A percentile compares a stretch with the other conserved stretches of the same genome.
These are phyloP conservation scores for Suillus bovinus DNA, from an alignment of 768 basidiomycete species.

Conservation along the genomic window DNA sequence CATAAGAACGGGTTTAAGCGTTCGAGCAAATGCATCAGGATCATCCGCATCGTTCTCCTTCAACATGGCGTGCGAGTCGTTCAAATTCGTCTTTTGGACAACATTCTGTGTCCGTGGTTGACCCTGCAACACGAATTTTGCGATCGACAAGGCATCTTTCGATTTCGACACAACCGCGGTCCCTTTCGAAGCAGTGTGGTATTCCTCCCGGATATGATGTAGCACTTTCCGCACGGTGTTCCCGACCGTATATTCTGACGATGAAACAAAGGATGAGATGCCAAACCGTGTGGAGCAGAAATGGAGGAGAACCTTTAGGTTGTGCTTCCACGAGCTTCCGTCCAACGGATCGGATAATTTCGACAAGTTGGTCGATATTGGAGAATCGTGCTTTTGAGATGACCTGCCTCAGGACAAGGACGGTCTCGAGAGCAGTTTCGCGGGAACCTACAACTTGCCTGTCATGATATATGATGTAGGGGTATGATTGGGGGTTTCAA, in stretches of 20 bases:
- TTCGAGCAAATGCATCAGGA: slow-evolving; percentile 74
- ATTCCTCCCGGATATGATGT: slow-evolving; percentile 94
- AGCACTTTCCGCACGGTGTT: slow-evolving; percentile 93
- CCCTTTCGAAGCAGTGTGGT: slow-evolving; percentile 72
- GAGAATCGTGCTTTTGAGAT: slow-evolving; percentile 84
- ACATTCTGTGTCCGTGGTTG: slow-evolving; percentile 56
- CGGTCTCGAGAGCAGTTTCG: slow-evolving; percentile 85
- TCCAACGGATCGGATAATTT: slow-evolving; percentile 78
- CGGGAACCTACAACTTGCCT: slow-evolving; percentile 94
- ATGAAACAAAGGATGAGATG: slow-evolving; percentile 9
- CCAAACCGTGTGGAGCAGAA: slow-evolving; percentile 11
- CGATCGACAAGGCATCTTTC: slow-evolving; percentile 62
- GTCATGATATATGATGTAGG: slow-evolving; percentile 19
- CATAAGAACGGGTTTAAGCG: slow-evolving; percentile 90
- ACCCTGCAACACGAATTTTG: slow-evolving; percentile 81
- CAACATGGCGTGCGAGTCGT: slow-evolving; percentile 55
- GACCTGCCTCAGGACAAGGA: slow-evolving; percentile 85
- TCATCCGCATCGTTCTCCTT: slow-evolving; percentile 75
- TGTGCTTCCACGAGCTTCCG: slow-evolving; percentile 84
- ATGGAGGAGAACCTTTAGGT: slow-evolving; percentile 73
- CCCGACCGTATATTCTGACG: slow-evolving; percentile 87
- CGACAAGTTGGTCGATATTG: slow-evolving; percentile 83
- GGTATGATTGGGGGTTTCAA: slow-evolving; percentile 17
- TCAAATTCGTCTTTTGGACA: slow-evolving; percentile 36
- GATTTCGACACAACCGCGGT: slow-evolving; percentile 38